phyloP scores from a whole-genome alignment of 2,329 filamentous ascomycete species.

The Fusarium sp. region DNA sequence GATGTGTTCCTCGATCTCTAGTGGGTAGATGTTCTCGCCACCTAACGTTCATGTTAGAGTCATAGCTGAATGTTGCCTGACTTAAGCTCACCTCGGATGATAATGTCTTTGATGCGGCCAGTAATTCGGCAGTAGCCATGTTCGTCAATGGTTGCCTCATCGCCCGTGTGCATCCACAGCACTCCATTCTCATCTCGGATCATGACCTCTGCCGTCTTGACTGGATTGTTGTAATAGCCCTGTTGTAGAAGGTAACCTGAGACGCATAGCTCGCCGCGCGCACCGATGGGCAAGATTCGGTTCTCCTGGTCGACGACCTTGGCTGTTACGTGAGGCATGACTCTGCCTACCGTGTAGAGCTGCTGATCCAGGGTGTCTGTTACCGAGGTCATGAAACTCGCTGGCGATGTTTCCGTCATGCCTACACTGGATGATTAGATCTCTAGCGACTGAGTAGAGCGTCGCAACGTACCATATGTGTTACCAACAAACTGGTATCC shows the following conservation, averaged over 20 bases:
- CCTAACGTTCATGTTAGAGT: not conserved
- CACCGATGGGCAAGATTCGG: not conserved
- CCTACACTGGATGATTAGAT: not conserved
- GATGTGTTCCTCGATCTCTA: not conserved
- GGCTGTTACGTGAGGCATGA: not conserved
- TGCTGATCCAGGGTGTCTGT: constrained; percentile 6
- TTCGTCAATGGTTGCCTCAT: not conserved
- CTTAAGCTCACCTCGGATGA: not conserved
- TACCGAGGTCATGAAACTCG: constrained; percentile 15
- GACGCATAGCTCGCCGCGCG: constrained; percentile 7
- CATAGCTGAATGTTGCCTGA: no score
- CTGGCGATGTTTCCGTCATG: constrained; percentile 25
- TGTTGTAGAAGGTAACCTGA: constrained; percentile 10
- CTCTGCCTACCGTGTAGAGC: constrained; percentile 11
- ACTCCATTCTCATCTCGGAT: not conserved
- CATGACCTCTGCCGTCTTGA: not conserved
- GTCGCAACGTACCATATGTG: not conserved
- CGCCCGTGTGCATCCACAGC: not conserved
- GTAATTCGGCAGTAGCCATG: not conserved
- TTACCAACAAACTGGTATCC: not conserved
- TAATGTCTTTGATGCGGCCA: not conserved
- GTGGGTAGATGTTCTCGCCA: not conserved
- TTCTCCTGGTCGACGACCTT: constrained; percentile 13
- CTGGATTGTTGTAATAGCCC: not conserved
- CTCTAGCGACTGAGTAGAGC: not conserved